phyloP scores from a whole-genome alignment of 352 stramenopile genomes.

The Phytophthora citrophthora region DNA sequence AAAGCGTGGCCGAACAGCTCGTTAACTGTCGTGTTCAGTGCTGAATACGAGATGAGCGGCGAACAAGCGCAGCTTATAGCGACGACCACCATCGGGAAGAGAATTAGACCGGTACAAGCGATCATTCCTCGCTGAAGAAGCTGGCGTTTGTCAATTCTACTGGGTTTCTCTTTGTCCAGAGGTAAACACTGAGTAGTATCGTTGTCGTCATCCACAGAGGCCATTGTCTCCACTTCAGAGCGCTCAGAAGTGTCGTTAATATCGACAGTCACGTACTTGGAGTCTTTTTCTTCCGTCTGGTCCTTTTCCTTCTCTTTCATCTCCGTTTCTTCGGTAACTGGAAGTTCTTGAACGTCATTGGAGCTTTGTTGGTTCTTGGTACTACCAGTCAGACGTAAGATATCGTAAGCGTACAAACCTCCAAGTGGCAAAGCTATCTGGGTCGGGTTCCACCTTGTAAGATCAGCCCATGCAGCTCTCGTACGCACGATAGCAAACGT shows the following conservation, averaged over 20 bases:
- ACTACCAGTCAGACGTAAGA: background rate
- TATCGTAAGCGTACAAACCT: background rate
- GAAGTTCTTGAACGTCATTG: background rate
- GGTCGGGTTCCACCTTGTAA: conserved; percentile 21
- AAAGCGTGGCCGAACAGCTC: conserved; percentile 26
- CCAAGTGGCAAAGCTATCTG: background rate
- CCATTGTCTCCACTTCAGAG: background rate
- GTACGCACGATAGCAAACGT: conserved; percentile 20
- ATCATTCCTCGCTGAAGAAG: conserved; percentile 2
- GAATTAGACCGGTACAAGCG: conserved; percentile 2
- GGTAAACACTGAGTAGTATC: background rate
- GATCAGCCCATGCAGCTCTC: conserved; percentile 9
- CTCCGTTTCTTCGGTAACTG: background rate
- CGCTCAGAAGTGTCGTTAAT: conserved; percentile 1
- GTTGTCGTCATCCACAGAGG: conserved; percentile 1
- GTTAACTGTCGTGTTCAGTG: conserved; percentile 36
- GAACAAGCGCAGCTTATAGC: conserved; percentile 16
- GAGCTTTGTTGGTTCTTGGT: background rate
- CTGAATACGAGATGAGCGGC: conserved; percentile 29
- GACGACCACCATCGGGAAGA: conserved; percentile 10
- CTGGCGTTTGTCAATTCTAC: background rate
- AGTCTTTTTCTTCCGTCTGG: background rate
- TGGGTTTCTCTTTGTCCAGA: background rate
- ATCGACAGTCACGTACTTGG: conserved; percentile 8
- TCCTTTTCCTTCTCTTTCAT: background rate